Percentiles rank a stretch among this genome's conserved stretches.
phyloP scores from a whole-genome alignment of 2,329 filamentous ascomycete species.

The Fusarium anthophilum region DNA sequence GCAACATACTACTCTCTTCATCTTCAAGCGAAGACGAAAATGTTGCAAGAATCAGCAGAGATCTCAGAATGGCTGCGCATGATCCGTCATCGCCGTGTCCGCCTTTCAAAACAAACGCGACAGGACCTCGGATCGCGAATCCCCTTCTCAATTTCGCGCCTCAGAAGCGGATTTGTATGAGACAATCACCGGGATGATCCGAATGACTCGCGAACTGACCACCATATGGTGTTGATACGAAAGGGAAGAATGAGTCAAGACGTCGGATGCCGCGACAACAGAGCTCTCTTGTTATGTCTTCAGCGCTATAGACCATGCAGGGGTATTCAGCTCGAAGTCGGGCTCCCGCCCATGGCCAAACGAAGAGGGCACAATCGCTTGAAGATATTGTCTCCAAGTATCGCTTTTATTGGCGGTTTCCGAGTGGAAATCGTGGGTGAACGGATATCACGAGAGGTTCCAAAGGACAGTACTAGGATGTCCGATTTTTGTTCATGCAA shows the following conservation, averaged over 20 bases:
- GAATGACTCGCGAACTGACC: too few species aligned
- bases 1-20: too few species aligned
- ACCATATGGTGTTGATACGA: accelerated
- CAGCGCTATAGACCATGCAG: too few species aligned
- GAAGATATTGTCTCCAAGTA: accelerated
- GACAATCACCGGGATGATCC: too few species aligned
- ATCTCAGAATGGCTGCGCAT: accelerated
- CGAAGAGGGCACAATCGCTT: not conserved
- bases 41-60: accelerated
- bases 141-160: not conserved
- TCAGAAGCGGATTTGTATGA: too few species aligned
- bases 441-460: not conserved
- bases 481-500: not conserved
- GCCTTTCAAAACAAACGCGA: not conserved
- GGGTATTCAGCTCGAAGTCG: not conserved
- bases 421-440: too few species aligned
- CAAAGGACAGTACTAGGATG: not conserved
- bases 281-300: not conserved
- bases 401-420: too few species aligned
- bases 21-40: accelerated
- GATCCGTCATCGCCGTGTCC: not conserved
- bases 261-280: not conserved
- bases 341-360: not conserved
- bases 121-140: not conserved
- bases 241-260: not conserved